phyloP scores from a whole-genome alignment of 805 yeast genomes.

The Ogataea populi-albae region DNA sequence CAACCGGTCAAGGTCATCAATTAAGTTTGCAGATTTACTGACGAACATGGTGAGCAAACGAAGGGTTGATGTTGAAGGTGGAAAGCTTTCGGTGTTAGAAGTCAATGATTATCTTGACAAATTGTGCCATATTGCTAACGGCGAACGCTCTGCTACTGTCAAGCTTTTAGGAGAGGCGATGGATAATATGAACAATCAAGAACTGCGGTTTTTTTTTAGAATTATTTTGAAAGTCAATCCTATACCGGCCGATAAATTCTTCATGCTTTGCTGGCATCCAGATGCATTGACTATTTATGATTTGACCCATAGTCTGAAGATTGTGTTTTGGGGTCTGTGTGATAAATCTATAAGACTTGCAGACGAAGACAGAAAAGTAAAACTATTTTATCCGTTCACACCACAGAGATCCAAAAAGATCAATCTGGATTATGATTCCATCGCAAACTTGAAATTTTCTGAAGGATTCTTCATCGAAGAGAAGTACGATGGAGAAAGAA shows the following conservation, averaged over 20 bases:
- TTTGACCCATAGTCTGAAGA: constrained; percentile 60
- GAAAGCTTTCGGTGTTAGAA: constrained; percentile 43
- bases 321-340: constrained; percentile 55
- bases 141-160: constrained; percentile 3
- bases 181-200: constrained; percentile 41
- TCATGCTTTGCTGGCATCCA: constrained; percentile 70
- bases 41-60: constrained; percentile 49
- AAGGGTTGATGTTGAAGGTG: constrained; percentile 37
- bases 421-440: constrained; percentile 44
- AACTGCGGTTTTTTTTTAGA: constrained; percentile 53
- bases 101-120: constrained; percentile 47
- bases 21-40: constrained; percentile 46
- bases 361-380: constrained; percentile 38
- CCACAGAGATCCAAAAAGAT: constrained; percentile 74
- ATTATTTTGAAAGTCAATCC: constrained; percentile 59
- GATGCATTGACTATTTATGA: constrained; percentile 66
- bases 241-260: constrained; percentile 59
- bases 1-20: constrained; percentile 35
- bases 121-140: constrained; percentile 32
- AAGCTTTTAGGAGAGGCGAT: constrained; percentile 39
- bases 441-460: constrained; percentile 44
- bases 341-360: constrained; percentile 47
- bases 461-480: constrained; percentile 70
- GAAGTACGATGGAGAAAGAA: constrained; percentile 91
- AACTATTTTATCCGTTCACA: constrained; percentile 55